A percentile compares a stretch with the other conserved stretches of the same genome.
Conservation (phyloP, 2,329 filamentous ascomycete species). For the Penicillium sp. region DNA sequence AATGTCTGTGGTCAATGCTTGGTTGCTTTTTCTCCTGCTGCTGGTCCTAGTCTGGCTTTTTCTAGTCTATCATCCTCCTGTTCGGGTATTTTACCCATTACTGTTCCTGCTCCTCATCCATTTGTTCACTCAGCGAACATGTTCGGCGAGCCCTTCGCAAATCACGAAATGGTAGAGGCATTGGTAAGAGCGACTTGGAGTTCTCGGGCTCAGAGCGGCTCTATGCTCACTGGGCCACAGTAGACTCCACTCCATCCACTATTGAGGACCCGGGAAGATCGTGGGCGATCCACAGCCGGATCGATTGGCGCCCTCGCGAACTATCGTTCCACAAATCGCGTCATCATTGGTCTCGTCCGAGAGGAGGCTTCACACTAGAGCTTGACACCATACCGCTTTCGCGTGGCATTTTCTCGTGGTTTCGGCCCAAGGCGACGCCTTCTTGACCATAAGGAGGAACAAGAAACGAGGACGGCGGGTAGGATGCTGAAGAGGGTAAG, state of each 20-base stretch:
- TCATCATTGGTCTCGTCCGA: slow-evolving; percentile 24
- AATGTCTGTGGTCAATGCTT: background rate
- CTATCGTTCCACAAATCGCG: slow-evolving; percentile 19
- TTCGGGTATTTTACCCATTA: background rate
- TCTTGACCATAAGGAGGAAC: slow-evolving; percentile 12
- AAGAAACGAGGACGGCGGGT: background rate
- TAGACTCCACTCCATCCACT: slow-evolving; percentile 23
- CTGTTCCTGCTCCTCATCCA: background rate
- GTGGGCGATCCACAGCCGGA: slow-evolving; percentile 24
- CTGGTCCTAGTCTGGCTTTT: background rate
- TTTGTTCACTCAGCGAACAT: background rate
- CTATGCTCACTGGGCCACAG: slow-evolving; percentile 10
- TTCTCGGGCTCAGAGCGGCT: background rate
- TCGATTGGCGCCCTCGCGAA: slow-evolving; percentile 32
- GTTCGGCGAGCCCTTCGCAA: background rate
- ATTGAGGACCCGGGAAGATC: slow-evolving; percentile 35
- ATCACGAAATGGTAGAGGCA: background rate
- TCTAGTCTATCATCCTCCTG: background rate
- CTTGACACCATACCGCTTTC: slow-evolving; percentile 21
- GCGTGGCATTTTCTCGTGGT: slow-evolving; percentile 11
- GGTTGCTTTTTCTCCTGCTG: background rate
- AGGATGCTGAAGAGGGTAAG: background rate
- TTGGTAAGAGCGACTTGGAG: background rate
- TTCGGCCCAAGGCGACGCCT: slow-evolving; percentile 12
- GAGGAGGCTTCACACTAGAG: slow-evolving; percentile 23